These are phyloP conservation scores for Hippophae gyantsensis DNA, from an alignment of 306 rosid genomes.

Conservation along the genomic window DNA sequence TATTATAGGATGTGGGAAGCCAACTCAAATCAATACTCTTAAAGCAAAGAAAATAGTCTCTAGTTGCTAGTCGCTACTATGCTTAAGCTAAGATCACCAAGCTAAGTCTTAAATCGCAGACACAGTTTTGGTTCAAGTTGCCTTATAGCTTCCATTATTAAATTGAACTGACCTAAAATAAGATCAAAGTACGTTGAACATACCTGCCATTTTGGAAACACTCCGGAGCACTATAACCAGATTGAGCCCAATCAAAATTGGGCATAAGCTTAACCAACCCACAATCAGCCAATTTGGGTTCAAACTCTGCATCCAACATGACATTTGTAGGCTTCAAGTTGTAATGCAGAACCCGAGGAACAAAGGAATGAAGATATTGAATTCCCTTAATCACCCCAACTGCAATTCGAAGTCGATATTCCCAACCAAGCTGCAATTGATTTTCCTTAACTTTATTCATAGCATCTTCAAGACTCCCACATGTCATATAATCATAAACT, in stretches of 20 bases:
- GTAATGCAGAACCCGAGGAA: conserved; percentile 66
- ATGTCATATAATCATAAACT: conserved; percentile 77
- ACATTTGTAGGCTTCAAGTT: conserved; percentile 88
- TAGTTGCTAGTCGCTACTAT: no score
- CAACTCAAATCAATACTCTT: no score
- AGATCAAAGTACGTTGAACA: no score
- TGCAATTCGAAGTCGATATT: conserved; percentile 71
- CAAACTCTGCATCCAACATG: conserved; percentile 75
- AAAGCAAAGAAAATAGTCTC: no score
- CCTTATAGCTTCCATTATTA: no score
- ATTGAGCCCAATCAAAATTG: conserved; percentile 38
- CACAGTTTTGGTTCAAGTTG: no score
- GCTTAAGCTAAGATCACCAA: no score
- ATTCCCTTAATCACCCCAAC: conserved; percentile 92
- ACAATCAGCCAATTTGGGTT: conserved; percentile 79
- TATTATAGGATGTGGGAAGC: no score
- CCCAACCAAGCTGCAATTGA: conserved; percentile 70
- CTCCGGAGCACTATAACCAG: conserved; percentile 67
- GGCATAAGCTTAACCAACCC: conserved; percentile 66
- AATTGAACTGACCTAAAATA: no score
- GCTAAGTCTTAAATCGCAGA: no score
- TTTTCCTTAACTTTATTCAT: conserved; percentile 65
- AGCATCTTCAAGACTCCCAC: conserved; percentile 74
- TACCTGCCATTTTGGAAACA: conserved; percentile 71
- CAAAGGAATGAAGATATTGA: conserved; percentile 86